A percentile compares a stretch with the other conserved stretches of the same genome.
phyloP scores from a whole-genome alignment of 176 grass and related monocot species.

The Zoysia japonica region DNA sequence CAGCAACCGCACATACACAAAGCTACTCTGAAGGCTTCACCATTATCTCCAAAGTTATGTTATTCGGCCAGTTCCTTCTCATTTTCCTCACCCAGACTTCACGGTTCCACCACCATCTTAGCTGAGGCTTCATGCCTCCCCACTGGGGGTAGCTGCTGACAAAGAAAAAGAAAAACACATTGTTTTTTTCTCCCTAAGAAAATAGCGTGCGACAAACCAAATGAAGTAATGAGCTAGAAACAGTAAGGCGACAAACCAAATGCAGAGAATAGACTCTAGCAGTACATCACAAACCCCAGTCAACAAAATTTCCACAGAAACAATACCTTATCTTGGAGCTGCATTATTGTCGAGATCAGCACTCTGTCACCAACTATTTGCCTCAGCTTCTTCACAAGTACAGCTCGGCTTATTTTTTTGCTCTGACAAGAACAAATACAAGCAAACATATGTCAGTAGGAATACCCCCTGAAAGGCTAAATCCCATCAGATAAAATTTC shows the following conservation, averaged over 20 bases:
- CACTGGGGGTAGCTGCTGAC: slow-evolving; percentile 41
- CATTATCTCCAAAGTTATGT: neutral
- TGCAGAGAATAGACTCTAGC: neutral
- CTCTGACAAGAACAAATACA: slow-evolving; percentile 42
- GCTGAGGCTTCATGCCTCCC: slow-evolving; percentile 33
- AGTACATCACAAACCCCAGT: too few relatives aligned
- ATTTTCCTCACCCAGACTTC: slow-evolving; percentile 15
- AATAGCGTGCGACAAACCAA: neutral
- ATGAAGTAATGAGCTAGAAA: too few relatives aligned
- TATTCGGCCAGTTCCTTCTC: slow-evolving; percentile 23
- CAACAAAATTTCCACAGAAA: too few relatives aligned
- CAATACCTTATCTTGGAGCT: slow-evolving; percentile 81
- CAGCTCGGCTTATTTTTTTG: slow-evolving; percentile 81
- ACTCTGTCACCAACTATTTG: slow-evolving; percentile 86
- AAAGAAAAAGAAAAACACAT: neutral
- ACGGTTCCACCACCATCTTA: slow-evolving; percentile 26
- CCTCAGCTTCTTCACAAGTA: slow-evolving; percentile 82
- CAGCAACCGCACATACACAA: slow-evolving; percentile 27
- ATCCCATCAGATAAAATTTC: neutral
- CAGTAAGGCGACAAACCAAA: too few relatives aligned
- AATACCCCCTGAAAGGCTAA: neutral
- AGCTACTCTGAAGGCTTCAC: slow-evolving; percentile 16
- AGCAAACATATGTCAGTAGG: neutral
- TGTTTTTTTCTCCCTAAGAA: neutral
- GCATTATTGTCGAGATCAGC: slow-evolving; percentile 90